Base-by-base conservation (phyloP, 495 filamentous ascomycete species). In the Cetradonia linearis region DNA sequence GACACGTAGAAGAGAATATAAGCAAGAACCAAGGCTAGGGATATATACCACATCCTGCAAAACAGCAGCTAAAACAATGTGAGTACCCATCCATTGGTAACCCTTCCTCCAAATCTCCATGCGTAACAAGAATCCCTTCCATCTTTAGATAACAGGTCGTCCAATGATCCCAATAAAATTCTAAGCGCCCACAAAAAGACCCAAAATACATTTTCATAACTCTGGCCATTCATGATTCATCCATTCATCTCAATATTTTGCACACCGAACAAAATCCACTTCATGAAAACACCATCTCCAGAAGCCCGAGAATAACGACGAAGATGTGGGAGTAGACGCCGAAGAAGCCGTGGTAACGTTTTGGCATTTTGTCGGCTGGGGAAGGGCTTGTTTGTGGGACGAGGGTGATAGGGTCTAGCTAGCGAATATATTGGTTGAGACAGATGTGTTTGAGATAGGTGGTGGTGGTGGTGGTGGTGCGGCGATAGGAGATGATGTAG, bases 311-410 rank as follows among this genome's bases (percentile, higher is more conserved):
- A 5, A 44, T 36, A 10, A 60, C 33, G 31, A 42, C 58, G 44
- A 56, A 52, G 40, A 61, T 16, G 18, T 64, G 40, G 18, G 62
- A 49, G 23, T 64, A 60, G 16, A 60, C 46, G 30, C 58, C 58
- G 58, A 56, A 61, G 40, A 61, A 60, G 20, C 58, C 62, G 52
- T 64, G 62, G 44, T 50, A 60, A 34, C 62, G 62, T 61, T 40
- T 37, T 33, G 40, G 54, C 61, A 59, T 63, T 20, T 9, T 25
- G 27, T 27, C 9, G 40, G 14, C 16, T 25, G 16, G 10, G 11
- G 8, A 9, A 18, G 9, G n/a, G n/a, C n/a, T n/a, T n/a, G n/a
- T n/a, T n/a, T n/a, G n/a, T n/a, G n/a, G n/a, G 3, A n/a, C 14
- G 10, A 28, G 3, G n/a, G 9, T n/a, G 18, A 5, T 33, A 13